Conservation (phyloP, 129 eudicot genomes). For the Chrysanthemum seticuspe region DNA sequence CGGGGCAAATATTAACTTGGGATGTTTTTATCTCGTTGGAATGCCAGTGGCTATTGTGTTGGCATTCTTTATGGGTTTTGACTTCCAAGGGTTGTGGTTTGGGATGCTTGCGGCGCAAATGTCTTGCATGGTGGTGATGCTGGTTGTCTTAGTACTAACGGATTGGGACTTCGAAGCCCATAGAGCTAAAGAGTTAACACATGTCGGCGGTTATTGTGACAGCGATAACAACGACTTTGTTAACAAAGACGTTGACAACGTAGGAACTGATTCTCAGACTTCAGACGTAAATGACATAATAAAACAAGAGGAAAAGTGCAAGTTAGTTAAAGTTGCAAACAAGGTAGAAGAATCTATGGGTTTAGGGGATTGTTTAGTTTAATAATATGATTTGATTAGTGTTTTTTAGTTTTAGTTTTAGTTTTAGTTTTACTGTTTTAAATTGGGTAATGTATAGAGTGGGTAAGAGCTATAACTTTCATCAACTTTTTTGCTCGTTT, state of each 20-base stretch:
- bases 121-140: conserved; percentile 70
- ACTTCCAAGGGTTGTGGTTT: conserved; percentile 77
- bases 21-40: conserved; percentile 79
- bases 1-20: conserved; percentile 81
- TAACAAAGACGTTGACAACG: conserved; percentile 16
- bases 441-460: conserved; percentile 18
- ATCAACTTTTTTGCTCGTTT: conserved; percentile 12
- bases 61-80: conserved; percentile 50
- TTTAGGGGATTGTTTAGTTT: conserved; percentile 37
- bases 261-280: conserved; percentile 10
- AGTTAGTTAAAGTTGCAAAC: conserved; percentile 30
- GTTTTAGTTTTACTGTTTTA: neutral
- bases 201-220: conserved; percentile 9
- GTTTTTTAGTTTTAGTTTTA: neutral
- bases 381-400: conserved; percentile 14
- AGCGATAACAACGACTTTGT: conserved; percentile 22
- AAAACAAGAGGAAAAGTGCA: conserved; percentile 32
- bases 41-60: conserved; percentile 82
- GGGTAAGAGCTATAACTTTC: conserved; percentile 16
- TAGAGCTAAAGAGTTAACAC: conserved; percentile 62
- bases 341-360: conserved; percentile 45
- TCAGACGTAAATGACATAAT: too few relatives aligned
- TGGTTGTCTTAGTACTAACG: conserved; percentile 58
- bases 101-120: conserved; percentile 79
- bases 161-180: conserved; percentile 68